Evolutionary conservation across 2,329 filamentous ascomycete species (phyloP).

Genomic region (Trichoderma sp.): DNA sequence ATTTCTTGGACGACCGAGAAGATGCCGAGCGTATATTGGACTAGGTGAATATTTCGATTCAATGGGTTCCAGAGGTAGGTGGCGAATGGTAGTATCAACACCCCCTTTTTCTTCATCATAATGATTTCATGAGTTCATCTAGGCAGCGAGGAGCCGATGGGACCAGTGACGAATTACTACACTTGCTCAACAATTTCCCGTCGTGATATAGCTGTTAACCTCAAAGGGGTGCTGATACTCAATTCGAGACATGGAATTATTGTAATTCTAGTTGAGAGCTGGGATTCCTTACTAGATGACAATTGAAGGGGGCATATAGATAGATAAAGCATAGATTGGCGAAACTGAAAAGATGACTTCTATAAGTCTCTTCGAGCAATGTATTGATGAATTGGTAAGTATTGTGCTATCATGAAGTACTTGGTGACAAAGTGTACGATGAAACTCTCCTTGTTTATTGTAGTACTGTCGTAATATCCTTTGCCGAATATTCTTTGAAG

Average conservation of each 20-base stretch:
- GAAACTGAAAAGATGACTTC: not conserved
- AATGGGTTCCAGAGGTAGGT: not conserved
- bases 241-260: not conserved
- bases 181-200: not conserved
- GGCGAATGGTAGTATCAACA: not conserved
- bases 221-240: not conserved
- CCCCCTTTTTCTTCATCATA: not conserved
- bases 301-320: not conserved
- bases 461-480: not conserved
- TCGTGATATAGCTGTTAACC: not conserved
- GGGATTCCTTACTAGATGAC: not conserved
- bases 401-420: not conserved
- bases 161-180: not conserved
- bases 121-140: not conserved
- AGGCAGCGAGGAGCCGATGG: not conserved
- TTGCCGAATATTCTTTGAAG: not conserved
- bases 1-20: not conserved
- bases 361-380: not conserved
- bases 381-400: not conserved
- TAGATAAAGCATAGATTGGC: not conserved
- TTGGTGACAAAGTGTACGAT: not conserved
- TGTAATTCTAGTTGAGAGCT: not conserved
- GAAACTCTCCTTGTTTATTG: not conserved
- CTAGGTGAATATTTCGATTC: not conserved
- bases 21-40: not conserved